Percentiles rank a stretch among this genome's conserved stretches.
These are phyloP conservation scores for Withania somnifera DNA, from an alignment of 305 asterid genomes.

Conservation along the genomic window DNA sequence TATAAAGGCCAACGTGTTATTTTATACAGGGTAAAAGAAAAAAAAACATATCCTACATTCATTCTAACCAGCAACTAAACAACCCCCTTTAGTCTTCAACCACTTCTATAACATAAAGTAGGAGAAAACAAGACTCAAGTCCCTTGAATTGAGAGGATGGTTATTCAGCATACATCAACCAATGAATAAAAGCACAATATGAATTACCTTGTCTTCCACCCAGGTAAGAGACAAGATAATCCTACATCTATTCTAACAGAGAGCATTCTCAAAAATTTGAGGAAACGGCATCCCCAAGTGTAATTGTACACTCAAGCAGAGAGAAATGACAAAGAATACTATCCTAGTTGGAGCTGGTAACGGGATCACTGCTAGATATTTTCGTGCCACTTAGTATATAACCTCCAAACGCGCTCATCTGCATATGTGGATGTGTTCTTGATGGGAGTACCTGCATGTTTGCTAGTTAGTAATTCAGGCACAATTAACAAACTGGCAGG, in stretches of 20 bases:
- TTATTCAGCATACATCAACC: neutral
- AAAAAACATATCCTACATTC: too few relatives aligned
- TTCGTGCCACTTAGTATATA: constrained; percentile 69
- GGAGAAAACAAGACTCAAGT: neutral
- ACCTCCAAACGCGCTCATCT: constrained; percentile 93
- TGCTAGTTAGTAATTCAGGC: neutral
- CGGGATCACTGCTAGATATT: constrained; percentile 19
- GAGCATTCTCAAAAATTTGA: neutral
- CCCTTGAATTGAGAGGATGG: neutral
- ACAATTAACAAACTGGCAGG: neutral
- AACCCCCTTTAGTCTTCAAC: neutral
- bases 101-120: neutral
- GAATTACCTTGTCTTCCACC: neutral
- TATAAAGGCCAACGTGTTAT: too few relatives aligned
- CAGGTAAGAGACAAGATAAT: neutral
- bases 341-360: neutral
- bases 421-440: constrained; percentile 95
- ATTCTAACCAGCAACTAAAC: too few relatives aligned
- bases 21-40: too few relatives aligned
- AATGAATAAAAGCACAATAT: neutral
- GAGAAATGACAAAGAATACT: neutral
- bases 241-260: neutral
- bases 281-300: neutral
- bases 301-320: neutral
- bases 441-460: constrained; percentile 70